Percentiles rank a stretch among this genome's conserved stretches.
Conservation (phyloP, 495 filamentous ascomycete species). For the Podospora sp. region DNA sequence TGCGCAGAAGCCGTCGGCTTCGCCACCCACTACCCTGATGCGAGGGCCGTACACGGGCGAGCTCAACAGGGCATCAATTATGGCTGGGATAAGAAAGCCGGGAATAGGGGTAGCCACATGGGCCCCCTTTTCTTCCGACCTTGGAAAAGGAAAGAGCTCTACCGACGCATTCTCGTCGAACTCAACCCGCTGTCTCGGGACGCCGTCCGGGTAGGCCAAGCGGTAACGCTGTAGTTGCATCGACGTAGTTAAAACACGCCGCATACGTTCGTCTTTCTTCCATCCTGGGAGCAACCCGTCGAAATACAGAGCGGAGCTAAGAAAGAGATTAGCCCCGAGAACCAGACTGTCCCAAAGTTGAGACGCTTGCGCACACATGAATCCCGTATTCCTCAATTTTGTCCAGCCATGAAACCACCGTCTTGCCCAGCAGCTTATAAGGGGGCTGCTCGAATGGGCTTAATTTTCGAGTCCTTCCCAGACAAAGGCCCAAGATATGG, state of each 20-base stretch:
- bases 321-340: background rate
- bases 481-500: conserved; percentile 62
- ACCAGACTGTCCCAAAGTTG: background rate
- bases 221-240: conserved; percentile 32
- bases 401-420: conserved; percentile 64
- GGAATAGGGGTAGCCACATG: conserved; percentile 51
- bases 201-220: conserved; percentile 14
- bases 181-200: conserved; percentile 20
- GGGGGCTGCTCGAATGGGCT: conserved; percentile 57
- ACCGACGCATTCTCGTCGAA: background rate
- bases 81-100: conserved; percentile 67
- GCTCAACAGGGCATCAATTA: conserved; percentile 62
- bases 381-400: conserved; percentile 54
- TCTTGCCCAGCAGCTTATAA: conserved; percentile 62
- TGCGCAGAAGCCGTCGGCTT: conserved; percentile 73
- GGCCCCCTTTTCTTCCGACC: conserved; percentile 14
- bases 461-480: conserved; percentile 39
- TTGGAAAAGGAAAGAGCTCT: conserved; percentile 34
- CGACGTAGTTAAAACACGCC: conserved; percentile 30
- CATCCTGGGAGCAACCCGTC: conserved; percentile 69
- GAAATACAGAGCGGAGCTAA: conserved; percentile 68
- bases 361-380: conserved; percentile 54
- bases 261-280: conserved; percentile 36
- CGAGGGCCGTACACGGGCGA: conserved; percentile 49
- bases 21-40: conserved; percentile 63